Base-by-base conservation (phyloP, 2,329 filamentous ascomycete genomes). In the Reticulascus tulasneorum region DNA sequence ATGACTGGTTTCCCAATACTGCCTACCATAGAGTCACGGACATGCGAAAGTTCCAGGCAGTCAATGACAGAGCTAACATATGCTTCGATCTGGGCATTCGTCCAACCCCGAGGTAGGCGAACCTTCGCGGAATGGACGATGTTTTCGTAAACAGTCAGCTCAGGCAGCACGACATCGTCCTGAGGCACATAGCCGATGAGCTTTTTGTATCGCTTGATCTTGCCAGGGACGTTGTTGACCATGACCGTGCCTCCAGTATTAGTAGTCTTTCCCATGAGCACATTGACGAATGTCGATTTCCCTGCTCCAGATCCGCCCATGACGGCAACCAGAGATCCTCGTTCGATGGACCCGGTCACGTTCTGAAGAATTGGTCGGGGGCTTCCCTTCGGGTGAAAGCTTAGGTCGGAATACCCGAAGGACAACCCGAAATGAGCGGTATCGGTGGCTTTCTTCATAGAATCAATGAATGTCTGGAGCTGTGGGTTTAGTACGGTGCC, bases 131-230 rank as follows among this genome's bases (percentile, higher is more conserved):
- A 77, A 43, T 80, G 75, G 5, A 78, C 56, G 26, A 82, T 77
- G 39, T 80, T 81, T 51, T 82, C 77, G 33, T 69, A 67, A 6
- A 81, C 75, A 0, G 76, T 81, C 29, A 81, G 54, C 48, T 81
- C 73, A 0, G 75, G 71, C 9, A 79, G 60, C 4, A 80, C 66
- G 18, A 80, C 67, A 49, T 80, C 77, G 42, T 80, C 73, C 47
- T 81, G 76, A 2, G 77, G 76, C 4, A 81, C 76, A 40, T 78
- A 79, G 16, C 75, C 75, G 18, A 79, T 77, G 38, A 79, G 59
- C 49, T 78, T 77, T 53, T 74, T 77, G 53, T 75, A 79, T 26
- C 60, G 58, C 48, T 63, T 63, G 55, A 74, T 62, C 42, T 64
- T 64, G 10, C 66, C 63, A 0, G 66, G 59, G 5, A 60, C 56